These are phyloP conservation scores for Diaporthe humulicola DNA, from an alignment of 2,329 filamentous ascomycete genomes.

Conservation along the genomic window DNA sequence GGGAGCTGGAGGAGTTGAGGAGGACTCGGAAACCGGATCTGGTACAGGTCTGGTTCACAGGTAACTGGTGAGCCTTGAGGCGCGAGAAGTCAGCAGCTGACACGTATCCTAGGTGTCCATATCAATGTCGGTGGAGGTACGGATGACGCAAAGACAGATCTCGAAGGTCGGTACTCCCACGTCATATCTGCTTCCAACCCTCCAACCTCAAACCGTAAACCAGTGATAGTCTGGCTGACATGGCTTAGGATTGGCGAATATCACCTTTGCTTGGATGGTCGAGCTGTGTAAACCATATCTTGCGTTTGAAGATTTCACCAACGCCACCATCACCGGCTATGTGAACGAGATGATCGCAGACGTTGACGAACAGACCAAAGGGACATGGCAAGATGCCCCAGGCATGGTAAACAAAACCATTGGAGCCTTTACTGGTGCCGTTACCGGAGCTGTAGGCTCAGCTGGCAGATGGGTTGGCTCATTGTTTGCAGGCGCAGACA, in stretches of 20 bases:
- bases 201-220: not conserved
- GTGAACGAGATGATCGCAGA: not conserved
- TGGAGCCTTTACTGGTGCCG: not conserved
- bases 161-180: not conserved
- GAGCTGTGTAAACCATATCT: not conserved
- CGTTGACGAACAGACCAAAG: not conserved
- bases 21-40: not conserved
- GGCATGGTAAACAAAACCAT: not conserved
- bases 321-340: not conserved
- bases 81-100: not conserved
- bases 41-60: not conserved
- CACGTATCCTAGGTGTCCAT: not conserved
- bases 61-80: not conserved
- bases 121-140: not conserved
- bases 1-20: not conserved
- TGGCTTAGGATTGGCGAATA: not conserved
- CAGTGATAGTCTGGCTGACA: not conserved
- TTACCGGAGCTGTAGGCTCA: not conserved
- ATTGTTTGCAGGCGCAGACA: not conserved
- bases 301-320: not conserved
- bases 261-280: not conserved
- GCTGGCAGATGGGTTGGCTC: not conserved
- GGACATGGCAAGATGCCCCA: not conserved
- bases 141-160: not conserved
- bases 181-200: not conserved